These are phyloP conservation scores for Eucalyptus virginea DNA, from an alignment of 345 rosid genomes.

Conservation along the genomic window DNA sequence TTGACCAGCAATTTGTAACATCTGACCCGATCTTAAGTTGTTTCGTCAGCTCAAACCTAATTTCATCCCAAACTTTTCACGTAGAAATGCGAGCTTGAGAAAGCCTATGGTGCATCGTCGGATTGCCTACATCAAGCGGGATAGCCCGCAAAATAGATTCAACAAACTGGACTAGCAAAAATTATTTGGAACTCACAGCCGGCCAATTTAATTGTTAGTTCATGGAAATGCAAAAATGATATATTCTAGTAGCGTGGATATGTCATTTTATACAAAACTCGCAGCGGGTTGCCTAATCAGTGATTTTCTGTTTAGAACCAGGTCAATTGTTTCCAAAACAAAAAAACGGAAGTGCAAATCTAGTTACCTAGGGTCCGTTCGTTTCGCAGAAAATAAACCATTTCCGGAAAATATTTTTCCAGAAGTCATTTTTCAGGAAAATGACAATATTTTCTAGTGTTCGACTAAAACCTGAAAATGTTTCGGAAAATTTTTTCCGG, in stretches of 20 bases:
- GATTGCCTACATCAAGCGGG: rapidly evolving
- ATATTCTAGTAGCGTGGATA: background rate
- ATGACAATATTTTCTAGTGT: too few species aligned
- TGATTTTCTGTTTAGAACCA: background rate
- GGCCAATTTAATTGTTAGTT: background rate
- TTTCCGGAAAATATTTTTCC: too few species aligned
- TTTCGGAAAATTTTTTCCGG: too few species aligned
- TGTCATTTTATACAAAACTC: too few species aligned
- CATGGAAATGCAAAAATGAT: background rate
- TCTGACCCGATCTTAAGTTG: background rate
- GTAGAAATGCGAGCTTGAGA: background rate
- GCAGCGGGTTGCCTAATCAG: background rate
- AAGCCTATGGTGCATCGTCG: background rate
- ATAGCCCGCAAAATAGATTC: too few species aligned
- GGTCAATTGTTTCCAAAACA: too few species aligned
- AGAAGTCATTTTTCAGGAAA: too few species aligned
- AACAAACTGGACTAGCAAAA: too few species aligned
- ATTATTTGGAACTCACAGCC: background rate
- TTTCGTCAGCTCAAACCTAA: background rate
- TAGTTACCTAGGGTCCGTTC: too few species aligned
- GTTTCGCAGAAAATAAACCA: too few species aligned
- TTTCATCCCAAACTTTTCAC: background rate
- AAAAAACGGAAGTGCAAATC: background rate
- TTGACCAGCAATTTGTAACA: background rate
- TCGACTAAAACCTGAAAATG: too few species aligned